Percentiles rank a stretch among this genome's conserved stretches.
These are phyloP conservation scores for Monilinia laxa DNA, from an alignment of 2,329 filamentous ascomycete species.

Conservation along the genomic window DNA sequence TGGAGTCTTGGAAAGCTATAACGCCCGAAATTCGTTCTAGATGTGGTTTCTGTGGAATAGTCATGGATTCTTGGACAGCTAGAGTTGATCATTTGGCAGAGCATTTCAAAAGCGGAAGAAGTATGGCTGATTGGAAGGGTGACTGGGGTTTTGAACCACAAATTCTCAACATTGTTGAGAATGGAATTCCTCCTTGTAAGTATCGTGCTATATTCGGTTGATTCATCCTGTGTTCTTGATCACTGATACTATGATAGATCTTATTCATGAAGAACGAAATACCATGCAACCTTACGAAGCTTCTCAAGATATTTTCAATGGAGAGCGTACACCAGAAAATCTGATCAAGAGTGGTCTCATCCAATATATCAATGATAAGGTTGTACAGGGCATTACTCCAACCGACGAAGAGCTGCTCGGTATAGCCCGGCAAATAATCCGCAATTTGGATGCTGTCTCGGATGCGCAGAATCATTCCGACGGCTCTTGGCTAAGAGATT, in stretches of 20 bases:
- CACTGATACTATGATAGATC: slow-evolving; percentile 46
- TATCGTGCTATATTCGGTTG: slow-evolving; percentile 28
- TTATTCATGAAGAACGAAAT: slow-evolving; percentile 63
- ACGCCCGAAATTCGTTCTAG: slow-evolving; percentile 61
- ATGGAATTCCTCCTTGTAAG: slow-evolving; percentile 65
- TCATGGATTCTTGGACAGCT: slow-evolving; percentile 61
- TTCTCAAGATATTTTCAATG: slow-evolving; percentile 44
- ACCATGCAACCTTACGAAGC: slow-evolving; percentile 54
- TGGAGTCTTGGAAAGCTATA: slow-evolving; percentile 60
- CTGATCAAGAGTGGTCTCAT: slow-evolving; percentile 58
- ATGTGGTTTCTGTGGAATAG: slow-evolving; percentile 64
- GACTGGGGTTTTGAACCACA: slow-evolving; percentile 66
- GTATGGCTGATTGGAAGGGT: slow-evolving; percentile 69
- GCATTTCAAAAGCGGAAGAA: slow-evolving; percentile 64
- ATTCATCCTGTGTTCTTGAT: slow-evolving; percentile 35
- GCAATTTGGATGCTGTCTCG: slow-evolving; percentile 52
- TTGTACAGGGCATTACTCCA: slow-evolving; percentile 45
- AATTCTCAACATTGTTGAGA: slow-evolving; percentile 63
- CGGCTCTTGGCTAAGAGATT: slow-evolving; percentile 58
- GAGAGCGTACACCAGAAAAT: slow-evolving; percentile 59
- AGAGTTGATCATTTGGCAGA: slow-evolving; percentile 64
- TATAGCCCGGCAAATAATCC: slow-evolving; percentile 61
- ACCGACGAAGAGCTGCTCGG: slow-evolving; percentile 55
- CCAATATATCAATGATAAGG: slow-evolving; percentile 50
- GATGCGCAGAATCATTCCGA: slow-evolving; percentile 40